Conservation (phyloP, 78 protist genomes). For the Pigoraptor vietnamica region DNA sequence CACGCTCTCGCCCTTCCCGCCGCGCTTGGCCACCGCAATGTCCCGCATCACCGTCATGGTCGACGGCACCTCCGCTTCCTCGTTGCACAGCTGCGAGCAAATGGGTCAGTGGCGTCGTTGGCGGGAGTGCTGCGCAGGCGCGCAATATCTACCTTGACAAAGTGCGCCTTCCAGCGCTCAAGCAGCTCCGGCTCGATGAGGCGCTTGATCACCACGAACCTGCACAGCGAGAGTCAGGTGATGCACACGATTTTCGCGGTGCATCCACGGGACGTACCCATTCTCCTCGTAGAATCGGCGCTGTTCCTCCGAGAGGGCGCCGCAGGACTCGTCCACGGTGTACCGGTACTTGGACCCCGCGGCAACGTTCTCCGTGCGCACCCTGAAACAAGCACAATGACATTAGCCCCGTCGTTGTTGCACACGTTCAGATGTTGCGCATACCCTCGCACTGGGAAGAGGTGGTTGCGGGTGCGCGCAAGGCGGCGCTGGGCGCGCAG, state of each 20-base stretch:
- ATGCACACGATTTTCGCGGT: neutral
- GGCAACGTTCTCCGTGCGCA: neutral
- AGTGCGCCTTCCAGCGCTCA: neutral
- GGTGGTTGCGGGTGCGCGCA: neutral
- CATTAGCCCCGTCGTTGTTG: no score
- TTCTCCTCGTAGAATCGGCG: neutral
- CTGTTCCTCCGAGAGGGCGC: neutral
- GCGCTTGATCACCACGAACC: neutral
- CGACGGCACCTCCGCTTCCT: neutral
- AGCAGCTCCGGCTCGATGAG: neutral
- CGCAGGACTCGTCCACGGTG: neutral
- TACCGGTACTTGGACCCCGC: neutral
- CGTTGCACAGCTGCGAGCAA: neutral
- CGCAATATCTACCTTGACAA: neutral
- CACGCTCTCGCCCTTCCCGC: neutral
- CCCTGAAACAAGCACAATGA: neutral
- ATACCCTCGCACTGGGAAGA: neutral
- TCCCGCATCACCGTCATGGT: conserved; percentile 23
- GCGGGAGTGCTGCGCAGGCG: neutral
- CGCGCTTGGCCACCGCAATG: neutral
- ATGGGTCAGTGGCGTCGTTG: neutral
- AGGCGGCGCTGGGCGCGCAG: neutral
- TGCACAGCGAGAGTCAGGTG: neutral
- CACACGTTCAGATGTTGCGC: no score
- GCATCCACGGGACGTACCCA: neutral